These are phyloP conservation scores for Solanum chacoense DNA, from an alignment of 305 asterid species.

Conservation along the genomic window DNA sequence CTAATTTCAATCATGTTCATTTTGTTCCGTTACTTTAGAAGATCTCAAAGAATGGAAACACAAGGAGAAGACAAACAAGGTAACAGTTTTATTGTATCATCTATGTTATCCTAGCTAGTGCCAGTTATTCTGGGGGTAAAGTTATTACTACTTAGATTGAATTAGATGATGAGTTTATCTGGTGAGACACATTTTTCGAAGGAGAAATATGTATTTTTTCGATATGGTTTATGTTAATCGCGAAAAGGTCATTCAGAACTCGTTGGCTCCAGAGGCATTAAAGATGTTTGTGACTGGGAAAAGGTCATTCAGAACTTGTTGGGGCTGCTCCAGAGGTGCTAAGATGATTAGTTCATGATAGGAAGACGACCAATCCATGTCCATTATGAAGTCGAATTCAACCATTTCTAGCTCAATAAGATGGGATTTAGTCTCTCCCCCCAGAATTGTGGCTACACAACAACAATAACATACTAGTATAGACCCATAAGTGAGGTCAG, in stretches of 20 bases:
- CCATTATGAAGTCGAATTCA: background rate
- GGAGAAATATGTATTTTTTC: too few relatives aligned
- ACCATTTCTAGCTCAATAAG: background rate
- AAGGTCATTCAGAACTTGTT: background rate
- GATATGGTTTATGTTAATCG: background rate
- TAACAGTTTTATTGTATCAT: background rate
- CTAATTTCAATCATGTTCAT: slow-evolving; percentile 19
- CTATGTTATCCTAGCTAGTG: background rate
- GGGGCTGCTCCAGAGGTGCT: background rate
- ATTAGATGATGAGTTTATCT: background rate
- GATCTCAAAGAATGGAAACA: slow-evolving; percentile 9
- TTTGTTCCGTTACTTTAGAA: slow-evolving; percentile 20
- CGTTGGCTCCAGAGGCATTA: background rate
- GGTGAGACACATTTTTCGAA: background rate
- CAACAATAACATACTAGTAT: background rate
- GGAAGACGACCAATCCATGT: background rate
- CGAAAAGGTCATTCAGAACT: background rate
- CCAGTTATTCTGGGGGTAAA: background rate
- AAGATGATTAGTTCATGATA: background rate
- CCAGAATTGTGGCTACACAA: background rate
- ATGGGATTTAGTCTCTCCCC: background rate
- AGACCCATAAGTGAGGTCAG: background rate
- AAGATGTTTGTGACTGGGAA: too few relatives aligned
- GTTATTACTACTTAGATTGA: background rate
- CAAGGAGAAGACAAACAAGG: slow-evolving; percentile 24